Evolutionary conservation across 2,329 filamentous ascomycete genomes (phyloP), one percentile per base, ranked within the genome.

Genomic region (Ceratocystis colombiana): DNA sequence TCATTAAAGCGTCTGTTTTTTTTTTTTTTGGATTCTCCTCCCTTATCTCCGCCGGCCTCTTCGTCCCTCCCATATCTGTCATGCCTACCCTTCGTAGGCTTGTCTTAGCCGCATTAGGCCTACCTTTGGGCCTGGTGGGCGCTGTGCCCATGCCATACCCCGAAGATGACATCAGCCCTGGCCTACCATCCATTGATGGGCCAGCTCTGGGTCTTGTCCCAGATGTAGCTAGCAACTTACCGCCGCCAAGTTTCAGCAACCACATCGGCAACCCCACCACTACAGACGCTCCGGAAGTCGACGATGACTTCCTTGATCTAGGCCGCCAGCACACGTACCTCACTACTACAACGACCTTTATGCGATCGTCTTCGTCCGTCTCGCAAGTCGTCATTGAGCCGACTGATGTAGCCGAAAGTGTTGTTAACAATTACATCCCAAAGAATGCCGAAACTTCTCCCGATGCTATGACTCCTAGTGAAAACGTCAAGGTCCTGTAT

Each of bases 341-440:
- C 55, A 25, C 41, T 45, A 25, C 66, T 17, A 50, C 41, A 12
- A 20, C 50, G 3, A 15, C 61, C 10, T n/a, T 63, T 8, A 15
- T 25, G 25, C 45, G 22, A 20, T 41, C 37, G 53, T 61, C 53
- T 6, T 65, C 64, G 15, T 63, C 64, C 8, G 46, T 61, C 25
- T 22, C 57, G 5, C 61, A 46, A 1, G 48, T 50, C 62, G 10
- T 64, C 55, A 45, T 61, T 8, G 65, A 64, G 41, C 44, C 44
- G 1, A 45, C 46, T 1, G 44, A 61, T 8, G 22, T 37, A 3
- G 63, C 41, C 61, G 55, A 57, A 17, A 66, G 59, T 62, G 41
- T 61, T 66, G 69, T 67, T 41, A 33, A 68, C 64, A 70, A 68
- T 61, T 68, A 71, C 20, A 64, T 70, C 5, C 71, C 71, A 12